phyloP scores from a whole-genome alignment of 2,329 filamentous ascomycete genomes.

The Amauroascus niger region DNA sequence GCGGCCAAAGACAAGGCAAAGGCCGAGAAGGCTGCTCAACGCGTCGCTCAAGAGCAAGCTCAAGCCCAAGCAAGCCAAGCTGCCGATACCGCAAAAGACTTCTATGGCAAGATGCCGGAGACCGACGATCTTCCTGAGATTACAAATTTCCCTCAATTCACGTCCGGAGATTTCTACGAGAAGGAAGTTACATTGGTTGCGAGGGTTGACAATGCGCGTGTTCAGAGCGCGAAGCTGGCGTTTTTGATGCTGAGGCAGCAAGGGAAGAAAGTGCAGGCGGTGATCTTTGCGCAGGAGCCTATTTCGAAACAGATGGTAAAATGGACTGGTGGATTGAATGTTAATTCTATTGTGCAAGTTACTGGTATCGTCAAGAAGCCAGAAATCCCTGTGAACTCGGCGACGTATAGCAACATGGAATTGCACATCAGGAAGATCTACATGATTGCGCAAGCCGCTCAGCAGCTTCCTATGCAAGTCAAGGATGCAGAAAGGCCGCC shows the following conservation, averaged over 20 bases:
- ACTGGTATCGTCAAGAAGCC: conserved; percentile 74
- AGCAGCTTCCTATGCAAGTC: conserved; percentile 51
- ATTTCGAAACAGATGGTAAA: conserved; percentile 89
- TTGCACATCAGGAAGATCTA: conserved; percentile 82
- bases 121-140: conserved; percentile 52
- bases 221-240: conserved; percentile 82
- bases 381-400: conserved; percentile 78
- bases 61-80: conserved; percentile 56
- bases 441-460: conserved; percentile 56
- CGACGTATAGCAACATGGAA: conserved; percentile 68
- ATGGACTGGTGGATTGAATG: conserved; percentile 63
- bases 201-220: conserved; percentile 76
- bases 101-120: conserved; percentile 64
- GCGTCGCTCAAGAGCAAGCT: conserved; percentile 63
- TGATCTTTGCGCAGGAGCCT: conserved; percentile 54
- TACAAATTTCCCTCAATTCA: conserved; percentile 43
- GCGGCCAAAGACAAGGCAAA: conserved; percentile 84
- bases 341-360: conserved; percentile 73
- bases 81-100: conserved; percentile 53
- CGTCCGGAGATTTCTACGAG: conserved; percentile 53
- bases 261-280: conserved; percentile 71
- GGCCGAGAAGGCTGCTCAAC: conserved; percentile 62
- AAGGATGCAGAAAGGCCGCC: conserved; percentile 44
- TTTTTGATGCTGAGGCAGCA: conserved; percentile 79
- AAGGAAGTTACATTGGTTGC: conserved; percentile 66